phyloP scores from a whole-genome alignment of 257 asterid genomes.

The Gentiana straminea region DNA sequence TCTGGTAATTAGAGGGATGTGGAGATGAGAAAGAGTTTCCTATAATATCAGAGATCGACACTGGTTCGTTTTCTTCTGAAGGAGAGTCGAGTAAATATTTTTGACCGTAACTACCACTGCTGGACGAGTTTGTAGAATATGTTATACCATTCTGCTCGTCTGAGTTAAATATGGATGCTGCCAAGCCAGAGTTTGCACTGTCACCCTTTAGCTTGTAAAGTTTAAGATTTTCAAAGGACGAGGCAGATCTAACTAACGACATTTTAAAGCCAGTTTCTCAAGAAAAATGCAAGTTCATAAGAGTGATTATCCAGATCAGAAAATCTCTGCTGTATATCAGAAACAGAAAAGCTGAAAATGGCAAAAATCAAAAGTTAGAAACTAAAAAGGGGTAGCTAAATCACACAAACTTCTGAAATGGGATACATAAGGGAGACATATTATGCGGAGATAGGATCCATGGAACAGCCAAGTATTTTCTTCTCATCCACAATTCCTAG shows the following conservation, averaged over 20 bases:
- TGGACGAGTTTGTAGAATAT: conserved; percentile 42
- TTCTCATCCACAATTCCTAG: too few species aligned
- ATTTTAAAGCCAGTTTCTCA: conserved; percentile 25
- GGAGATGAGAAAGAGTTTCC: conserved; percentile 26
- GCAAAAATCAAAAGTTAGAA: not conserved
- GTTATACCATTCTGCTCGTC: conserved; percentile 27
- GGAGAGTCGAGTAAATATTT: conserved; percentile 52
- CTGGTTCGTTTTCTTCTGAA: conserved; percentile 32
- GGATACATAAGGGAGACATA: not conserved
- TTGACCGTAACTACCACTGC: conserved; percentile 41
- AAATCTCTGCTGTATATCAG: conserved; percentile 5
- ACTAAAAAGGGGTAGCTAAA: not conserved
- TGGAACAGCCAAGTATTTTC: too few species aligned
- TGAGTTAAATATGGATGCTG: conserved; percentile 32
- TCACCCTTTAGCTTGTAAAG: conserved; percentile 35
- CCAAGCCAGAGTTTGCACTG: conserved; percentile 23
- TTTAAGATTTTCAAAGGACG: conserved; percentile 35
- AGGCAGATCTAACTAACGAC: conserved; percentile 59
- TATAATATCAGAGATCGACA: conserved; percentile 22
- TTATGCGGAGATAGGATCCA: not conserved
- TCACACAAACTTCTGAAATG: not conserved
- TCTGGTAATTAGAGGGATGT: conserved; percentile 20
- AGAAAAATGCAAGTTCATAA: not conserved
- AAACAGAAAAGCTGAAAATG: not conserved
- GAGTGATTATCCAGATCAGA: not conserved